These are phyloP conservation scores for Melanogaster broomeanus DNA, from an alignment of 768 basidiomycete genomes.

Conservation along the genomic window DNA sequence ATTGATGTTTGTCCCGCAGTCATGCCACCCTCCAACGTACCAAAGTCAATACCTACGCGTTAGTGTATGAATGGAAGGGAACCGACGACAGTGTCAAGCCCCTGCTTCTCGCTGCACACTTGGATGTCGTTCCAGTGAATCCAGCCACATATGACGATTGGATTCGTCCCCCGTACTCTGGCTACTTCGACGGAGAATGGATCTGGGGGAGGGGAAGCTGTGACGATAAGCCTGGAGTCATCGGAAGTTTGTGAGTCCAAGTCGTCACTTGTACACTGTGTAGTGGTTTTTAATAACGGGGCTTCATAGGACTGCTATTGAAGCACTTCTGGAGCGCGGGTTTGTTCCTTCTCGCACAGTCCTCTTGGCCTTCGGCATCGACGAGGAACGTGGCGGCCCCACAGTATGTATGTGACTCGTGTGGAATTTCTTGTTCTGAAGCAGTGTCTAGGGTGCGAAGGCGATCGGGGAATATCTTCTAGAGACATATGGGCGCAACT, in stretches of 20 bases:
- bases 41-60: conserved; percentile 59
- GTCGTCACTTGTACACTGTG: neutral
- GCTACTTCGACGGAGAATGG: conserved; percentile 44
- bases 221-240: conserved; percentile 44
- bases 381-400: conserved; percentile 44
- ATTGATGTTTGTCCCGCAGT: conserved; percentile 25
- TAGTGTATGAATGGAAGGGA: conserved; percentile 64
- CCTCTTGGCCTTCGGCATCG: conserved; percentile 43
- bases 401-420: conserved; percentile 29
- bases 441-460: conserved; percentile 39
- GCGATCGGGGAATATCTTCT: conserved; percentile 42
- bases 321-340: conserved; percentile 28
- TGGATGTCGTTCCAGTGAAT: conserved; percentile 54
- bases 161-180: conserved; percentile 52
- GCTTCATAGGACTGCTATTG: conserved; percentile 23
- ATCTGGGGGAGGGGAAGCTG: conserved; percentile 50
- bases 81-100: conserved; percentile 52
- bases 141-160: conserved; percentile 45
- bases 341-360: conserved; percentile 33
- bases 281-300: neutral
- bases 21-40: conserved; percentile 51
- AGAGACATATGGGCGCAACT: conserved; percentile 47
- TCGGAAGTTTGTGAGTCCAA: conserved; percentile 34
- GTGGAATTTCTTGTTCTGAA: neutral
- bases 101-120: conserved; percentile 50